A percentile compares a stretch with the other conserved stretches of the same genome.
These are phyloP conservation scores for Trichophyton schoenleinii DNA, from an alignment of 2,329 filamentous ascomycete genomes.

Conservation along the genomic window DNA sequence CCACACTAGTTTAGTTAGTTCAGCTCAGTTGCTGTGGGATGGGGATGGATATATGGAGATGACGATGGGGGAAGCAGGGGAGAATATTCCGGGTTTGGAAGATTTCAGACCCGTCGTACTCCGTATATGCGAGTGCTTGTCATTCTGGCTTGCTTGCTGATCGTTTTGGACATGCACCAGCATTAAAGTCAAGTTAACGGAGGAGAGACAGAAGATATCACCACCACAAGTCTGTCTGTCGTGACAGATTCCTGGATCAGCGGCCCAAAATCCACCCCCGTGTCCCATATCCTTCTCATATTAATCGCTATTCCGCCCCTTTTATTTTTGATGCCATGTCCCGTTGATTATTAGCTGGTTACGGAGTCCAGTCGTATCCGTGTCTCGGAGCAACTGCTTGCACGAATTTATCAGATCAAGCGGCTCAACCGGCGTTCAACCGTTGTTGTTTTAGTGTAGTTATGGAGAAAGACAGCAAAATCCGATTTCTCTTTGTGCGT, in stretches of 20 bases:
- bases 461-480: neutral
- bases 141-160: neutral
- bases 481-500: neutral
- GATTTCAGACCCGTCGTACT: neutral
- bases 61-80: neutral
- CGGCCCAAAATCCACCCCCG: neutral
- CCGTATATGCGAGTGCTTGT: conserved; percentile 2
- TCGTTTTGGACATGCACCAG: neutral
- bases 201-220: neutral
- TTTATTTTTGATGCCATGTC: neutral
- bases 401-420: neutral
- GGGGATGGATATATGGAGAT: neutral
- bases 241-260: neutral
- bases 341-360: neutral
- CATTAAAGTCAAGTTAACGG: neutral
- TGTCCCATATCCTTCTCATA: neutral
- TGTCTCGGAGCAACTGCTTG: neutral
- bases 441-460: too few relatives aligned
- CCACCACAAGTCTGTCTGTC: neutral
- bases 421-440: neutral
- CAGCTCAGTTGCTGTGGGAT: neutral
- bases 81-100: neutral
- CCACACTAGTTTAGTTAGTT: neutral
- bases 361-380: neutral
- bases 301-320: neutral